Evolutionary conservation across 257 asterid genomes (phyloP).

Genomic region (Solanum pennellii): DNA sequence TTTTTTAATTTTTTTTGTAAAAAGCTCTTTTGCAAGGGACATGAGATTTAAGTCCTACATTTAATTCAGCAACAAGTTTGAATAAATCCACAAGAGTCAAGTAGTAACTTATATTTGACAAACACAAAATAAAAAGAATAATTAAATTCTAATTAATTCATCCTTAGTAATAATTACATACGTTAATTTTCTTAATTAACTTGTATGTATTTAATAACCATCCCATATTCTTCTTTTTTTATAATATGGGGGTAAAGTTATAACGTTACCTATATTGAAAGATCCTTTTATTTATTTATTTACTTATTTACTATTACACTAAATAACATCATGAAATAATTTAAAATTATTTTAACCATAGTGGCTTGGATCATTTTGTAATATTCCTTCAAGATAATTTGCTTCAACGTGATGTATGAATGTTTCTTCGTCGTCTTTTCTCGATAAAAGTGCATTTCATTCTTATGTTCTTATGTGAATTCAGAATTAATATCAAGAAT

Average conservation of each 20-base stretch:
- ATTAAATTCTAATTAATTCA: not conserved
- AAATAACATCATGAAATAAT: not conserved
- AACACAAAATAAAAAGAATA: not conserved
- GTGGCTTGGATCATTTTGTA: not conserved
- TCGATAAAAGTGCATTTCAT: too few relatives aligned
- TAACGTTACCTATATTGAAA: not conserved
- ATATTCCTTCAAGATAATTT: not conserved
- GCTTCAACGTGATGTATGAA: not conserved
- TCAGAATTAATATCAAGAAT: not conserved
- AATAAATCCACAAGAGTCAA: not conserved
- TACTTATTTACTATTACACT: not conserved
- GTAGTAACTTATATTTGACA: not conserved
- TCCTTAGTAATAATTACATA: not conserved
- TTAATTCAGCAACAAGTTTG: not conserved
- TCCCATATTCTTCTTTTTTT: not conserved
- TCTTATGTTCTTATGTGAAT: not conserved
- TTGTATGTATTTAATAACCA: not conserved
- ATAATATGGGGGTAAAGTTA: not conserved
- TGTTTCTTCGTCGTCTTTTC: not conserved
- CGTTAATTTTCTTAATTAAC: not conserved
- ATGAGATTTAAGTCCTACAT: not conserved
- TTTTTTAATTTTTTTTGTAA: not conserved
- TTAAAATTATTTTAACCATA: too few relatives aligned
- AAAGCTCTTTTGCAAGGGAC: not conserved
- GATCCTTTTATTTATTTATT: too few relatives aligned